phyloP scores from a whole-genome alignment of 179 eudicot species.

The Spinacia oleracea region DNA sequence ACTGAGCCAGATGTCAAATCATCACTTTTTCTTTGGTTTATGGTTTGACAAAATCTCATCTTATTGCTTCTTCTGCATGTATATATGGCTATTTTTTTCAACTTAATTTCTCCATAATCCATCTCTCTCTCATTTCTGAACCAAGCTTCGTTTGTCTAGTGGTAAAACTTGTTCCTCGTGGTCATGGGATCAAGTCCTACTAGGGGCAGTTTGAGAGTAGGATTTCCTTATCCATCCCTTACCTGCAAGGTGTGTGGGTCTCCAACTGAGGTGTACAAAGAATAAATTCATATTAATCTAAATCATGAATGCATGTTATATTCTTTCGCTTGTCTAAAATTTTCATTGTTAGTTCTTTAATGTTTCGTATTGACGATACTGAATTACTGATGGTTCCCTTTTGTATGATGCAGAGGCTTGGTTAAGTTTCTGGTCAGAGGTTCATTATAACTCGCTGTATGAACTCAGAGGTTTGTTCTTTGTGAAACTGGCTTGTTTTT shows the following conservation, averaged over 20 bases:
- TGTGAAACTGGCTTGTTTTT: conserved; percentile 4
- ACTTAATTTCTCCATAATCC: background rate
- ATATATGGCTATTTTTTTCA: background rate
- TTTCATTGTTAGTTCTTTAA: background rate
- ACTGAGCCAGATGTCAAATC: no score
- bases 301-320: no score
- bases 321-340: background rate
- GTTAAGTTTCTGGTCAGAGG: conserved; percentile 97
- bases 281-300: no score
- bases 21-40: no score
- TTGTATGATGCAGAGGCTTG: conserved; percentile 59
- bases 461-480: conserved; percentile 62
- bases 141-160: no score
- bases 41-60: background rate
- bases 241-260: background rate
- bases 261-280: background rate
- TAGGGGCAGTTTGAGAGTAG: no score
- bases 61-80: background rate
- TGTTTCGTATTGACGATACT: background rate
- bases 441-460: conserved; percentile 88
- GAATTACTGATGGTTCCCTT: background rate
- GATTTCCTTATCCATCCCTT: background rate
- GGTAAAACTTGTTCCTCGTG: no score
- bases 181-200: no score
- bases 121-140: no score